phyloP scores from a whole-genome alignment of 768 basidiomycete species.

The Vishniacozyma victoriae region DNA sequence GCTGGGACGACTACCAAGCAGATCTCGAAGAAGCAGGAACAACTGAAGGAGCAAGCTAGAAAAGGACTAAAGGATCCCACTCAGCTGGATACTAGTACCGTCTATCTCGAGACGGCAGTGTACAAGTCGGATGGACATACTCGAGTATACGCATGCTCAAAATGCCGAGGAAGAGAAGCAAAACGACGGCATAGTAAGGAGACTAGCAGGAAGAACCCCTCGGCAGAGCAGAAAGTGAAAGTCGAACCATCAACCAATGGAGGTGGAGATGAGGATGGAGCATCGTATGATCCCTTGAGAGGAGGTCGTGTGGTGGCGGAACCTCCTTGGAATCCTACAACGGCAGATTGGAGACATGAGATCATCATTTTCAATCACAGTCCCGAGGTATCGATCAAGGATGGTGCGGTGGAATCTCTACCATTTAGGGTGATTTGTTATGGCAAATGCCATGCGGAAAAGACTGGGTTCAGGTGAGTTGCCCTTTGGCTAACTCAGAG shows the following conservation, averaged over 20 bases:
- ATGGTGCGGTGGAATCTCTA: slow-evolving; percentile 72
- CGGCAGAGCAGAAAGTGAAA: too few species aligned
- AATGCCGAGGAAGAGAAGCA: slow-evolving; percentile 37
- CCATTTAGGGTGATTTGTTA: slow-evolving; percentile 96
- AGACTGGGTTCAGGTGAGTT: slow-evolving; percentile 68
- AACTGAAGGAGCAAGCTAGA: slow-evolving; percentile 23
- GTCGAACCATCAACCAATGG: slow-evolving; percentile 23
- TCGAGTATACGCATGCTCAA: slow-evolving; percentile 39
- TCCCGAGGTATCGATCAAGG: slow-evolving; percentile 78
- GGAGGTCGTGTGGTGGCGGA: slow-evolving; percentile 30
- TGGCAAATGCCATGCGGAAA: slow-evolving; percentile 96
- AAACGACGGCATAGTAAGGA: slow-evolving; percentile 31
- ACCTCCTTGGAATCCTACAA: slow-evolving; percentile 33
- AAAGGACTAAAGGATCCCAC: slow-evolving; percentile 9
- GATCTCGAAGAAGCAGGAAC: slow-evolving; percentile 36
- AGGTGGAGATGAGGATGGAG: slow-evolving; percentile 31
- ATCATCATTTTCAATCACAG: slow-evolving; percentile 96
- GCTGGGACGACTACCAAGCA: slow-evolving; percentile 36
- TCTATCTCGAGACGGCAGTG: slow-evolving; percentile 41
- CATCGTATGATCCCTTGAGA: slow-evolving; percentile 34
- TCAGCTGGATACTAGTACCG: too few species aligned
- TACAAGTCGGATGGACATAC: slow-evolving; percentile 41
- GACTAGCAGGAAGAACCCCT: slow-evolving; percentile 26
- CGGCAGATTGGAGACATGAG: slow-evolving; percentile 47
- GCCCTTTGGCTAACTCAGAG: neutral